Conservation (phyloP, 768 basidiomycete genomes). For the Boletus eberwhitei region DNA sequence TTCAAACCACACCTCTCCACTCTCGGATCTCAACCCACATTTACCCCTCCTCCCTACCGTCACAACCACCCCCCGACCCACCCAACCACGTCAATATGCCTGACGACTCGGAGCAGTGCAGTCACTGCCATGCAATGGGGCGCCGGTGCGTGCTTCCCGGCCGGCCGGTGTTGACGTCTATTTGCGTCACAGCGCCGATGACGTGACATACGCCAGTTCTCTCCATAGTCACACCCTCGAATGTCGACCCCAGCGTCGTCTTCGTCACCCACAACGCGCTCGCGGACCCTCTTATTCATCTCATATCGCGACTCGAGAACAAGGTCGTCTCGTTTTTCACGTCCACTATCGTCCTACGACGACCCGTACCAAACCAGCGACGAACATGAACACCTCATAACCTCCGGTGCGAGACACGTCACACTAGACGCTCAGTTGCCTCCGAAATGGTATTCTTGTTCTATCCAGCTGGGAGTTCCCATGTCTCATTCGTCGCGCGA, state of each 20-base stretch:
- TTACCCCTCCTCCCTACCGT: too few species aligned
- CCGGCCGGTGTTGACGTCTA: constrained; percentile 22
- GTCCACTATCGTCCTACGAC: constrained; percentile 41
- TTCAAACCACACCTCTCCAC: not conserved
- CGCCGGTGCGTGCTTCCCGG: not conserved
- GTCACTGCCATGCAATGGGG: not conserved
- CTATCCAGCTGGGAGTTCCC: not conserved
- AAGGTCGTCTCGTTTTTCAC: constrained; percentile 39
- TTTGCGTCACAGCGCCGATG: constrained; percentile 15
- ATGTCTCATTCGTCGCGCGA: constrained; percentile 16
- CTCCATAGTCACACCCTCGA: constrained; percentile 19
- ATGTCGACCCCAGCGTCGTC: constrained; percentile 33
- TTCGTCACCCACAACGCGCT: constrained; percentile 61
- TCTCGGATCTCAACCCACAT: not conserved
- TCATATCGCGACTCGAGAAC: constrained; percentile 84
- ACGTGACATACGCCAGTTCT: constrained; percentile 19
- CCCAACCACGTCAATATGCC: not conserved
- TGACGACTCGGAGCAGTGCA: not conserved
- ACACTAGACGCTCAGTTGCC: constrained; percentile 63
- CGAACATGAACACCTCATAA: constrained; percentile 68
- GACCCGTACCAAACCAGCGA: constrained; percentile 44
- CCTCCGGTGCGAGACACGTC: constrained; percentile 38
- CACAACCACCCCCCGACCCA: not conserved
- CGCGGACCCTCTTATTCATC: constrained; percentile 88
- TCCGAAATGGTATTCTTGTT: constrained; percentile 70